A percentile compares a stretch with the other conserved stretches of the same genome.
phyloP scores from a whole-genome alignment of 1,284 basidiomycete genomes.

The Rhodotorula sp. region DNA sequence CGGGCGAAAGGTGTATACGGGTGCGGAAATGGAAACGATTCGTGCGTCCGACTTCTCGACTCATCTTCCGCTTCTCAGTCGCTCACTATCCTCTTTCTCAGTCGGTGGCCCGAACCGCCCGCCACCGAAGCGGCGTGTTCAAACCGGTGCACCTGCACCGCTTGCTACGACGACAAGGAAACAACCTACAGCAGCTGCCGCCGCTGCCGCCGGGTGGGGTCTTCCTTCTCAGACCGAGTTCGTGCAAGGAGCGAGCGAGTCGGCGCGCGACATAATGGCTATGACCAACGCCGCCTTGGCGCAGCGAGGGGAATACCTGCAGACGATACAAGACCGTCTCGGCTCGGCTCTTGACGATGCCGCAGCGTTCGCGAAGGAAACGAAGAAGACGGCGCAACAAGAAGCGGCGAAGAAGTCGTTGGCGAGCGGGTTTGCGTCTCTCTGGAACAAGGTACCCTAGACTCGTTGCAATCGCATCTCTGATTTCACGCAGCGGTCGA shows the following conservation, averaged over 20 bases:
- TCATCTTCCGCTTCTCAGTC: not conserved
- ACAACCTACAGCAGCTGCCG: not conserved
- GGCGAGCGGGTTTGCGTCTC: not conserved
- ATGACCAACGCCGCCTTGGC: constrained; percentile 33
- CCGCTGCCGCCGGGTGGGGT: not conserved
- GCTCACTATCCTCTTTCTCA: not conserved
- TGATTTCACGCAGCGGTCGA: too few species aligned
- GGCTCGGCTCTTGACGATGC: constrained; percentile 24
- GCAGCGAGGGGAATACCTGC: constrained; percentile 32
- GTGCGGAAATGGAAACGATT: constrained; percentile 30
- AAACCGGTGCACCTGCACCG: not conserved
- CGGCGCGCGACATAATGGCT: constrained; percentile 25
- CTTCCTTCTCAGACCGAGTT: constrained; percentile 15
- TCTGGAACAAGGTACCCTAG: constrained; percentile 21
- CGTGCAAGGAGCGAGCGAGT: constrained; percentile 21
- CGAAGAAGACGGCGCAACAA: constrained; percentile 26
- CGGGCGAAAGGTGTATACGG: constrained; percentile 31
- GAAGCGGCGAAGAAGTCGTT: constrained; percentile 26
- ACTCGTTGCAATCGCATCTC: too few species aligned
- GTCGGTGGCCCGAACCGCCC: constrained; percentile 38
- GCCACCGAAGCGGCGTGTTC: constrained; percentile 23
- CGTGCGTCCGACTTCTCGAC: constrained; percentile 10
- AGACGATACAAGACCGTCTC: constrained; percentile 27
- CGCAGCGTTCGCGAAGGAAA: constrained; percentile 31
- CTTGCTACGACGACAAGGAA: constrained; percentile 5